These are phyloP conservation scores for Chimonanthus praecox DNA, from an alignment of 164 flowering plant genomes.

Conservation along the genomic window DNA sequence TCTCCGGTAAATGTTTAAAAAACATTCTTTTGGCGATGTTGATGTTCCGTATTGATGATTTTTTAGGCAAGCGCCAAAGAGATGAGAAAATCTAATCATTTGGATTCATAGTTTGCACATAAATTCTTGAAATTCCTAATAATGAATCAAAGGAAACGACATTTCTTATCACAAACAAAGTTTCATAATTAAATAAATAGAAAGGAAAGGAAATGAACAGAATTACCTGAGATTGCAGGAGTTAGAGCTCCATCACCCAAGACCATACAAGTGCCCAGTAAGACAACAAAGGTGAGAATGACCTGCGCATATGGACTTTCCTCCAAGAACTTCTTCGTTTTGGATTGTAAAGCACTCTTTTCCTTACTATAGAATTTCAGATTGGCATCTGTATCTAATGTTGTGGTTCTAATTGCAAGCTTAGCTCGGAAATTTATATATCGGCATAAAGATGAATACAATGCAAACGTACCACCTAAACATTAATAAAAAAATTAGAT, in stretches of 20 bases:
- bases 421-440: conserved; percentile 16
- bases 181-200: not conserved
- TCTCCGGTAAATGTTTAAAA: no score
- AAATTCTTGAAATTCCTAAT: no score
- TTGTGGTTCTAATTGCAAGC: conserved; percentile 8
- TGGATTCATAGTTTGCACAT: no score
- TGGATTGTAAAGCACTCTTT: conserved; percentile 9
- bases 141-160: no score
- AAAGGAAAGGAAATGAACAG: not conserved
- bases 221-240: conserved; percentile 25
- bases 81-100: no score
- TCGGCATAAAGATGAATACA: conserved; percentile 18
- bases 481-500: not conserved
- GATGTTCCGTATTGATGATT: no score
- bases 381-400: conserved; percentile 13
- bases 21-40: no score
- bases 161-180: no score
- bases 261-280: conserved; percentile 30
- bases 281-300: conserved; percentile 18
- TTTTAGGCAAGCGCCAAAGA: no score
- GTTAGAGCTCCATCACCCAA: conserved; percentile 35
- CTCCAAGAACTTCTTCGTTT: conserved; percentile 23
- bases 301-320: conserved; percentile 11
- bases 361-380: conserved; percentile 8
- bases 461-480: conserved; percentile 29